Percentiles rank a stretch among this genome's conserved stretches.
Conservation (phyloP, 352 stramenopile genomes). For the Pythium dissotocum region DNA sequence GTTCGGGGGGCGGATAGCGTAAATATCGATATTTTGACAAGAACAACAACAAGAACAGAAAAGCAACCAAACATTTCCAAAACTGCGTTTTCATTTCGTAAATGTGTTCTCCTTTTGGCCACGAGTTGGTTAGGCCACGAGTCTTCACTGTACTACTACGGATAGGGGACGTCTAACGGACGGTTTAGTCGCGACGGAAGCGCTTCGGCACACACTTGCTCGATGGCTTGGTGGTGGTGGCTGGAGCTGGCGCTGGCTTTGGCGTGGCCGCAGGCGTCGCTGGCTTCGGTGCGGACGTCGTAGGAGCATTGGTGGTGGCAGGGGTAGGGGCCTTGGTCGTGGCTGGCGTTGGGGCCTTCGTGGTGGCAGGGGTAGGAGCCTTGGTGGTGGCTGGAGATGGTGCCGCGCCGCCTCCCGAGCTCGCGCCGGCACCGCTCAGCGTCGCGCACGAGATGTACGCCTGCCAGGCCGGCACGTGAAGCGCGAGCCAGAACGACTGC, state of each 20-base stretch:
- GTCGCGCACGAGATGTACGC: slow-evolving; percentile 32
- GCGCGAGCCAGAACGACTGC: slow-evolving; percentile 39
- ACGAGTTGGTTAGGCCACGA: no score
- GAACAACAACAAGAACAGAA: neutral
- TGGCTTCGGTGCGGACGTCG: neutral
- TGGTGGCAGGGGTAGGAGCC: neutral
- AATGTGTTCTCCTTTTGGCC: no score
- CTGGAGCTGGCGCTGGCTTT: neutral
- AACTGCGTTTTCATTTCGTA: no score
- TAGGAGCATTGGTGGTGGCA: neutral
- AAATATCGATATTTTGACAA: neutral
- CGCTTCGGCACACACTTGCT: slow-evolving; percentile 7
- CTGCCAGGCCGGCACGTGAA: slow-evolving; percentile 42
- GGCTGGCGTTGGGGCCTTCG: neutral
- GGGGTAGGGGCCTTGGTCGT: neutral
- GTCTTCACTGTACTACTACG: no score
- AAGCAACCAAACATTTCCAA: no score
- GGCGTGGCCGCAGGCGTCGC: neutral
- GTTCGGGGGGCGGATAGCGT: no score
- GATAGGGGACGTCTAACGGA: neutral
- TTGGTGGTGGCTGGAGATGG: neutral
- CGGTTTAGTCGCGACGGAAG: slow-evolving; percentile 3
- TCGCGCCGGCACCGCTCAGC: slow-evolving; percentile 11
- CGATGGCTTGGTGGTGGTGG: slow-evolving; percentile 1
- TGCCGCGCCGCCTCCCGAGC: neutral